Base-by-base conservation (phyloP, 495 filamentous ascomycete genomes). In the Podospora anserina region DNA sequence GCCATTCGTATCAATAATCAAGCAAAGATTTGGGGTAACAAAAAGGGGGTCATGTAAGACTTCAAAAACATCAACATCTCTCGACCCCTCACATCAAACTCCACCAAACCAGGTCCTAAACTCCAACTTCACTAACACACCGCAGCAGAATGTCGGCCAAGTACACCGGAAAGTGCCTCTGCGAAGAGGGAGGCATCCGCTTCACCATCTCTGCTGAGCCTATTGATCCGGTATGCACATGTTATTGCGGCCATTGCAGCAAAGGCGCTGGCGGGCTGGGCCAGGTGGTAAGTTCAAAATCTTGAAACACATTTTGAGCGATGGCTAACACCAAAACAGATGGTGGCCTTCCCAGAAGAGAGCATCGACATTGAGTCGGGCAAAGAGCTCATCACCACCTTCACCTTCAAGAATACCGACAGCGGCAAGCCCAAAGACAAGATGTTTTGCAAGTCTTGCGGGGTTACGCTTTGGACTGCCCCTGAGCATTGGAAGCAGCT, bases 381-480 rank as follows among this genome's bases (percentile, higher is more conserved):
- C 44, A n/a, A 68, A 11, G 66, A 63, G 7, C 59, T 34, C 59
- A 63, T 68, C 59, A 11, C 66, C 11, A 63, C 61, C 30, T 68
- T 56, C 32, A 30, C 27, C 20, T 63, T 63, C 44, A 63, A 59
- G 27, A 20, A 63, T 30, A 68, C 59, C 34, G 23, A 54, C 4
- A 68, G 59, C 59, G 66, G 66, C 20, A 68, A 68, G 61, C 34
- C 26, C 44, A 68, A 68, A 34, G 66, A 68, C 66, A 68, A 68
- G 61, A 68, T 61, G 20, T 68, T 68, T 39, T 68, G 66, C 66
- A 68, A 68, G 23, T 19, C 19, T 7, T 68, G 66, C 60, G 66
- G 66, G 19, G 60, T 39, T 7, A 61, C 59, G 44, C 34, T 68
- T 11, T 68, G 66, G 59, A 68, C 66, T 4, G 34, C 61, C 16